Conservation (phyloP, 352 stramenopile genomes). For the Ophiocytium majus region DNA sequence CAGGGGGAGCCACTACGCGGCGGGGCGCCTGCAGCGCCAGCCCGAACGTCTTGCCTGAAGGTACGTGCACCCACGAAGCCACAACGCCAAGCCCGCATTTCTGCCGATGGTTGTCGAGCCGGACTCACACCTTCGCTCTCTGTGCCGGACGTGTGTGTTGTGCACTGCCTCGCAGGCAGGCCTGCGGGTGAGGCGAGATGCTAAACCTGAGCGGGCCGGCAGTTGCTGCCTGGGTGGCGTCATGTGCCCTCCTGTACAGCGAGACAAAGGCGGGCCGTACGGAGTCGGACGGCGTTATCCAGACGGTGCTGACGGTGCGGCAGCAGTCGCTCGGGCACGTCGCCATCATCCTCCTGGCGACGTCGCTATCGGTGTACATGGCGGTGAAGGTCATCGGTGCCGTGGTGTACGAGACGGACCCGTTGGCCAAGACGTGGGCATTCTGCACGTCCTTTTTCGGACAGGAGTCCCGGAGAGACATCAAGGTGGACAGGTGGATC, state of each 20-base stretch:
- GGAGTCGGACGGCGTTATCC: background rate
- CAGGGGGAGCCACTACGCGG: no score
- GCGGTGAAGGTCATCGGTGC: slow-evolving; percentile 28
- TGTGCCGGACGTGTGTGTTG: no score
- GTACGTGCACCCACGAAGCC: no score
- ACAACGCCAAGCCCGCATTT: no score
- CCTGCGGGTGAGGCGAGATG: no score
- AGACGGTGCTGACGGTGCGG: background rate
- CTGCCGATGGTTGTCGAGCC: no score
- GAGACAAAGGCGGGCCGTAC: background rate
- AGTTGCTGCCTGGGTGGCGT: background rate
- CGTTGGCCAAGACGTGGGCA: slow-evolving; percentile 44
- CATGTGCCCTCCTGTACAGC: background rate
- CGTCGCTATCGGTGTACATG: background rate
- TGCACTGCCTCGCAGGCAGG: no score
- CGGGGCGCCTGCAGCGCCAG: no score
- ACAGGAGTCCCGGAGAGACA: slow-evolving; percentile 49
- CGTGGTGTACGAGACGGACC: slow-evolving; percentile 48
- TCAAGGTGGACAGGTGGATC: slow-evolving; percentile 64
- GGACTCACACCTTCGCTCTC: no score
- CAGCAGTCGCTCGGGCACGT: background rate
- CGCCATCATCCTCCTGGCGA: background rate
- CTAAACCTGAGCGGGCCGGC: background rate
- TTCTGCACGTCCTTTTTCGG: slow-evolving; percentile 47
- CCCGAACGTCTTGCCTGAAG: no score